Conservation (phyloP, 2,329 filamentous ascomycete genomes). For the Beauveria caledonica region DNA sequence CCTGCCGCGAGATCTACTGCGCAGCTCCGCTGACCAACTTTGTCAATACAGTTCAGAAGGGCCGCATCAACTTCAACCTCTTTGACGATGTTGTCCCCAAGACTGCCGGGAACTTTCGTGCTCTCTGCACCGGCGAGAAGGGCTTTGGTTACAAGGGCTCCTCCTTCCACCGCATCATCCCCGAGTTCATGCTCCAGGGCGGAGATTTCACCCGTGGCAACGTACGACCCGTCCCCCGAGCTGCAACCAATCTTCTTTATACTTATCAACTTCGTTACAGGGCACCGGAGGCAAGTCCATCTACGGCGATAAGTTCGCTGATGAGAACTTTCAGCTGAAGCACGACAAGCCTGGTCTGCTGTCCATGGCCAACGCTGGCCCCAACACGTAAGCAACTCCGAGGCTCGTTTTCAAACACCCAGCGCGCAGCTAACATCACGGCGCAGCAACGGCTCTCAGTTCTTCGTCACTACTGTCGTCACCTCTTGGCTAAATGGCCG, state of each 20-base stretch:
- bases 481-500: constrained; percentile 79
- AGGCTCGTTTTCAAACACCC: neutral
- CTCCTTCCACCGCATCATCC: constrained; percentile 88
- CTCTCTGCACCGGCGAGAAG: constrained; percentile 73
- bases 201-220: constrained; percentile 92
- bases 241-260: neutral
- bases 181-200: constrained; percentile 90
- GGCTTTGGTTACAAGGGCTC: constrained; percentile 78
- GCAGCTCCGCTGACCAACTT: constrained; percentile 8
- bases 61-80: constrained; percentile 83
- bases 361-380: constrained; percentile 92
- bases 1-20: neutral
- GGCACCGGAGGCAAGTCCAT: constrained; percentile 89
- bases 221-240: constrained; percentile 45
- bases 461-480: constrained; percentile 91
- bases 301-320: constrained; percentile 88
- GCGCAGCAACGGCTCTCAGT: constrained; percentile 89
- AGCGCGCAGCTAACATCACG: constrained; percentile 26
- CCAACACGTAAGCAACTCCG: constrained; percentile 64
- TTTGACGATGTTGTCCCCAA: constrained; percentile 81
- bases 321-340: constrained; percentile 80
- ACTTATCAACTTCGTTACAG: constrained; percentile 34
- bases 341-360: constrained; percentile 71
- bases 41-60: constrained; percentile 51
- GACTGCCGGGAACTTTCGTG: constrained; percentile 78